Percentiles rank a stretch among this genome's conserved stretches.
Conservation (phyloP, 768 basidiomycete species). For the Podaxis rugospora region DNA sequence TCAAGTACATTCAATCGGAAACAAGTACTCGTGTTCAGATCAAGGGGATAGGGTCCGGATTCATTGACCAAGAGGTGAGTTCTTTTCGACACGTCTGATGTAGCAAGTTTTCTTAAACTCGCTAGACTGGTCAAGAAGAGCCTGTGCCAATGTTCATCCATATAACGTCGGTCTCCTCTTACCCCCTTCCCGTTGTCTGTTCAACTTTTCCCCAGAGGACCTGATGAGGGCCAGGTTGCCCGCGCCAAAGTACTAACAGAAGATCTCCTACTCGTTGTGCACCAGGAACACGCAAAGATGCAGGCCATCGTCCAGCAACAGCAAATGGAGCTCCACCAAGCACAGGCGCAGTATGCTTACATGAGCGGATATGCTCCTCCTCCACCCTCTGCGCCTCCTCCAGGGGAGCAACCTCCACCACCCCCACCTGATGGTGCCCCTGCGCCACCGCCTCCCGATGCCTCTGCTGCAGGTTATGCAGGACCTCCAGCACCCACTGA, state of each 20-base stretch:
- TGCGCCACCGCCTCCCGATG: constrained; percentile 38
- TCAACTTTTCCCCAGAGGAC: constrained; percentile 41
- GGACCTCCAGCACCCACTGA: constrained; percentile 37
- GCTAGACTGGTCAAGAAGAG: constrained; percentile 75
- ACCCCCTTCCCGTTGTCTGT: background rate
- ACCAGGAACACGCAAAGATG: constrained; percentile 83
- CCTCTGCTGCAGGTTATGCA: constrained; percentile 39
- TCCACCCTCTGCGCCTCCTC: constrained; percentile 47
- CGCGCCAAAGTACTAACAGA: constrained; percentile 85
- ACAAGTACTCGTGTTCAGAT: constrained; percentile 96
- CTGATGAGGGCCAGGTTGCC: constrained; percentile 82
- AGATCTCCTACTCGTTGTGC: constrained; percentile 87
- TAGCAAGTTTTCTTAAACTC: constrained; percentile 18
- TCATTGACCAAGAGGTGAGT: constrained; percentile 58
- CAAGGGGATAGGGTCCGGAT: constrained; percentile 92
- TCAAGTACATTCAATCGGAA: constrained; percentile 97
- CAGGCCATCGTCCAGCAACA: constrained; percentile 59
- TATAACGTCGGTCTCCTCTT: constrained; percentile 42
- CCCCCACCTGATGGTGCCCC: constrained; percentile 50
- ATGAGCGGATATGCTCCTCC: constrained; percentile 47
- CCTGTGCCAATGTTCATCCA: constrained; percentile 92
- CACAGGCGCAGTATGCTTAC: constrained; percentile 64
- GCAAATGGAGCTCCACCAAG: constrained; percentile 73
- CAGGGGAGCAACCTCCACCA: constrained; percentile 40
- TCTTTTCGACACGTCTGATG: background rate